Conservation (phyloP, 345 rosid species). For the Trapa incisa region DNA sequence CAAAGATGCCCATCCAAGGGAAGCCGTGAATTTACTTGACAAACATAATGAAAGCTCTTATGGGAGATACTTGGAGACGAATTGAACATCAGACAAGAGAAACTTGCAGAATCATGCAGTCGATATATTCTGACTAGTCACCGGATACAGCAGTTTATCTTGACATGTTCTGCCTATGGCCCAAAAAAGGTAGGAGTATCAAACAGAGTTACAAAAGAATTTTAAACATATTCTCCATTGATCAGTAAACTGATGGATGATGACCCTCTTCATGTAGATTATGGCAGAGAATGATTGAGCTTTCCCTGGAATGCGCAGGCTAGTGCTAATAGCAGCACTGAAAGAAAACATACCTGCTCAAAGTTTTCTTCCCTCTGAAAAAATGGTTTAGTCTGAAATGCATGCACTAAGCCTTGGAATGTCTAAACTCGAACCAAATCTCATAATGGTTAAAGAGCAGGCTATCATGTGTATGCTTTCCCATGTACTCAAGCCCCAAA, state of each 20-base stretch:
- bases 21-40: too few relatives aligned
- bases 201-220: background rate
- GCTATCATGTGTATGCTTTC: constrained; percentile 76
- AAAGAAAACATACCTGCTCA: background rate
- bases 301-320: background rate
- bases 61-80: too few relatives aligned
- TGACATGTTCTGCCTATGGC: background rate
- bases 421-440: constrained; percentile 79
- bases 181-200: background rate
- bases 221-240: too few relatives aligned
- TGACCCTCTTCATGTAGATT: too few relatives aligned
- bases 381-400: background rate
- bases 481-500: constrained; percentile 69
- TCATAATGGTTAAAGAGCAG: constrained; percentile 91
- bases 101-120: background rate
- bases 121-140: background rate
- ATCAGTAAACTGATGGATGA: too few relatives aligned
- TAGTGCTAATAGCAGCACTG: background rate
- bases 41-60: too few relatives aligned
- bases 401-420: constrained; percentile 29
- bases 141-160: background rate
- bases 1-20: too few relatives aligned
- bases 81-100: too few relatives aligned
- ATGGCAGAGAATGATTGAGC: too few relatives aligned
- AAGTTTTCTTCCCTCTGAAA: background rate